Base-by-base conservation (phyloP, 23 red algal genomes). In the Gracilaria vermiculophylla region DNA sequence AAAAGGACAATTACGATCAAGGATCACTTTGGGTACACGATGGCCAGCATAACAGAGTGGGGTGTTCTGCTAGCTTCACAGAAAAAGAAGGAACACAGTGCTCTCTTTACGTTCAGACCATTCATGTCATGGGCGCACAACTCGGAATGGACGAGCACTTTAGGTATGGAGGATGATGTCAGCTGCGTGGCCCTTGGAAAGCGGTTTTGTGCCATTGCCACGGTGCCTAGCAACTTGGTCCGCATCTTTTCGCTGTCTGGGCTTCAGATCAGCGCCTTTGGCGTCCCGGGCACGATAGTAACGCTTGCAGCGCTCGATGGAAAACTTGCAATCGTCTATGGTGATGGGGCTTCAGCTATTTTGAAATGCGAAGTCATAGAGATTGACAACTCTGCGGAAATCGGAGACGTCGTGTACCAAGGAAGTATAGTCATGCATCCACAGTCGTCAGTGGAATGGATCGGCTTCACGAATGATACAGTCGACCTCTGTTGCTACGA, bases 11-110 rank as follows among this genome's bases (percentile, higher is more conserved):
- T 92, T 16, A 67, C 80, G 3, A 92, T 97, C 53, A 93, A 83
- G 14, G 94, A 97, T 79, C 94, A 97, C 69, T 97, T 89, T 81
- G 94, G 94, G 11, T 94, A 86, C 61, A 85, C 88, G 0, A 60
- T 86, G 27, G 94, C 77, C 8, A 52, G 70, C 45, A 27, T 97
- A 44, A 66, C 74, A 42, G 78, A 87, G 27, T 40, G 44, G 36
- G 94, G 89, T 27, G 94, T 88, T 21, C 29, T 97, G 21, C 67
- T 97, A n/a, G 94, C 53, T 7, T 64, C 76, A 6, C 54, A 76
- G 49, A 83, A 58, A 24, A 82, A 76, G 69, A 82, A 77, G 40
- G 88, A 92, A 44, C 84, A 92, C 51, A 61, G 82, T 64, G 73
- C 69, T 27, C 53, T 92, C 1, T 54, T 97, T 6, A 83, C 91